These are phyloP conservation scores for Phytophthora vignae DNA, from an alignment of 352 stramenopile genomes.

Conservation along the genomic window DNA sequence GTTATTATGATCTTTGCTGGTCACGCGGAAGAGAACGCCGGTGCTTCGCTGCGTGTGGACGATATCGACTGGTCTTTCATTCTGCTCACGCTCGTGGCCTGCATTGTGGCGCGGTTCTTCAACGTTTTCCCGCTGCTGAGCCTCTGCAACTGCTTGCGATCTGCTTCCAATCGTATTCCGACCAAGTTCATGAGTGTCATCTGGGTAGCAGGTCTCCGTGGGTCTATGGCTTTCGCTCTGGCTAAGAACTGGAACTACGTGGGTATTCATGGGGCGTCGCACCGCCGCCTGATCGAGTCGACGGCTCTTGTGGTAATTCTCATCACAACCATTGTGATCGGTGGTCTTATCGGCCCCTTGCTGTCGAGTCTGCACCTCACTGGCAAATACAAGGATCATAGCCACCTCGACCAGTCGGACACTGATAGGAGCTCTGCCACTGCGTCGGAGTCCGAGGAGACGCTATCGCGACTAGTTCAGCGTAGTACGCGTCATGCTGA, in stretches of 20 bases:
- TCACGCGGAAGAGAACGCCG: constrained; percentile 64
- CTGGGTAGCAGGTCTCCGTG: constrained; percentile 94
- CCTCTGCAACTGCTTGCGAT: constrained; percentile 76
- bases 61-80: constrained; percentile 89
- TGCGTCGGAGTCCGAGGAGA: constrained; percentile 42
- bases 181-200: constrained; percentile 87
- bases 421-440: constrained; percentile 50
- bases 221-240: constrained; percentile 94
- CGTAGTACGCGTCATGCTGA: constrained; percentile 66
- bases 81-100: constrained; percentile 73
- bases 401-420: constrained; percentile 44
- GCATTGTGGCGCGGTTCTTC: constrained; percentile 72
- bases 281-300: constrained; percentile 85
- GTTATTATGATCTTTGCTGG: constrained; percentile 86
- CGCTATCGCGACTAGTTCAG: constrained; percentile 31
- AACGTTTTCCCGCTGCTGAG: constrained; percentile 84
- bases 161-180: constrained; percentile 62
- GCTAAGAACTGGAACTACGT: constrained; percentile 89
- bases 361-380: constrained; percentile 58
- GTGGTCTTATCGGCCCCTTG: constrained; percentile 77
- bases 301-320: constrained; percentile 90
- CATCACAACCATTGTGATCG: constrained; percentile 87
- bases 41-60: constrained; percentile 68
- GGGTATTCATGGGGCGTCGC: constrained; percentile 66
- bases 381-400: constrained; percentile 48